Percentiles rank a stretch among this genome's conserved stretches.
phyloP scores from a whole-genome alignment of 192 early-diverging fungal genomes.

The Jimgerdemannia lactiflua region DNA sequence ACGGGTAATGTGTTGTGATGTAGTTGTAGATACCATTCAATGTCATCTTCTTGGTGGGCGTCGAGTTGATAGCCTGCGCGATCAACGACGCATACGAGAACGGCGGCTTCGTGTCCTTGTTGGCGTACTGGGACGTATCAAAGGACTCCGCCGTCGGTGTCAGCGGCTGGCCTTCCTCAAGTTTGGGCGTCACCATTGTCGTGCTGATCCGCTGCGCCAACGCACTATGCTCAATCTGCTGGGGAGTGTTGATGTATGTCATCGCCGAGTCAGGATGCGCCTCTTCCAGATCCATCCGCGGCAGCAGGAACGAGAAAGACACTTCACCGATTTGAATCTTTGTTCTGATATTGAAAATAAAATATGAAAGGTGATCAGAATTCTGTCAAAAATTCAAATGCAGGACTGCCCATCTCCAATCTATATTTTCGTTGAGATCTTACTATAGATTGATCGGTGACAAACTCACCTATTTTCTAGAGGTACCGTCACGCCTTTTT shows the following conservation, averaged over 20 bases:
- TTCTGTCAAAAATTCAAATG: neutral
- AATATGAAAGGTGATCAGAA: neutral
- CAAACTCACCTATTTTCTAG: conserved; percentile 58
- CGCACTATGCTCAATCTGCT: conserved; percentile 19
- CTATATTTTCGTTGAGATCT: neutral
- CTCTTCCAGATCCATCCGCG: conserved; percentile 48
- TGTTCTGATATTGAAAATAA: conserved; percentile 38
- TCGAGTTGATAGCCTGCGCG: conserved; percentile 85
- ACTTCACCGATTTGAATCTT: conserved; percentile 85
- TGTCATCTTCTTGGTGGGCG: conserved; percentile 66
- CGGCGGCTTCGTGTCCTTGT: conserved; percentile 66
- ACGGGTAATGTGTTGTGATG: conserved; percentile 79
- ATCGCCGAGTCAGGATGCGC: conserved; percentile 10
- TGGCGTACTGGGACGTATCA: conserved; percentile 8
- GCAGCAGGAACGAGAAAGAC: conserved; percentile 77
- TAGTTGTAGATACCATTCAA: conserved; percentile 90
- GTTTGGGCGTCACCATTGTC: neutral
- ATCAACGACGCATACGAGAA: conserved; percentile 90
- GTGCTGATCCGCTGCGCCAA: conserved; percentile 11
- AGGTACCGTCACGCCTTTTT: conserved; percentile 59
- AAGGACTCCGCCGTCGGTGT: conserved; percentile 7
- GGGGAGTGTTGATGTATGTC: conserved; percentile 30
- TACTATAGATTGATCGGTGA: neutral
- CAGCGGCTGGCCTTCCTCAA: conserved; percentile 3
- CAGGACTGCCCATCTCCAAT: too few species aligned